These are phyloP conservation scores for Suaeda aralocaspica DNA, from an alignment of 148 eudicot species.

Conservation along the genomic window DNA sequence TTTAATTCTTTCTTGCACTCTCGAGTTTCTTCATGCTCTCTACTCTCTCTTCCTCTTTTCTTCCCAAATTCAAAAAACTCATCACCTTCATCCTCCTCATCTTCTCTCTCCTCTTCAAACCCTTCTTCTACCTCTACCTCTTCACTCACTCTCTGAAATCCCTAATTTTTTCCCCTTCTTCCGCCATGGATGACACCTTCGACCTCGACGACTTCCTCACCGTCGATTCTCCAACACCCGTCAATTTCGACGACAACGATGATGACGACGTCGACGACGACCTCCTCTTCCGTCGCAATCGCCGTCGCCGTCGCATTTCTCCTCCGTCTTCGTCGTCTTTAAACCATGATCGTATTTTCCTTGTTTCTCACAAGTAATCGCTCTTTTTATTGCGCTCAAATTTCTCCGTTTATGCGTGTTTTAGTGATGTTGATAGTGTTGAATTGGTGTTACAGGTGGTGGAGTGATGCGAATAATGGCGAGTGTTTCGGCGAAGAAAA, in stretches of 20 bases:
- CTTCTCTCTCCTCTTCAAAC: slow-evolving; percentile 21
- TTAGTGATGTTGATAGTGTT: slow-evolving; percentile 8
- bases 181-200: slow-evolving; percentile 29
- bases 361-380: slow-evolving; percentile 40
- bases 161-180: slow-evolving; percentile 21
- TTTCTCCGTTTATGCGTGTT: not conserved
- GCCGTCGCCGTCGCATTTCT: slow-evolving; percentile 1
- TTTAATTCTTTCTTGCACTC: too few species aligned
- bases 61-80: slow-evolving; percentile 6
- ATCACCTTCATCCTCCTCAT: slow-evolving; percentile 22
- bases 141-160: slow-evolving; percentile 16
- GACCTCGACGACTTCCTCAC: slow-evolving; percentile 16
- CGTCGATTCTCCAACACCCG: not conserved
- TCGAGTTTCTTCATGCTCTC: too few species aligned
- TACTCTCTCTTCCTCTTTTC: too few species aligned
- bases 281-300: slow-evolving; percentile 7
- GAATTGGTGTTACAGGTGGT: slow-evolving; percentile 48
- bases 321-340: slow-evolving; percentile 8
- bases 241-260: slow-evolving; percentile 8
- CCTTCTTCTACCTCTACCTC: slow-evolving; percentile 17
- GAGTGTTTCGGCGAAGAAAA: not conserved
- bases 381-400: not conserved
- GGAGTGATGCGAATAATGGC: slow-evolving; percentile 37
- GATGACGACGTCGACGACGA: slow-evolving; percentile 23
- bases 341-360: slow-evolving; percentile 39